phyloP scores from a whole-genome alignment of 176 grass and related monocot species.

The Oryza glaberrima region DNA sequence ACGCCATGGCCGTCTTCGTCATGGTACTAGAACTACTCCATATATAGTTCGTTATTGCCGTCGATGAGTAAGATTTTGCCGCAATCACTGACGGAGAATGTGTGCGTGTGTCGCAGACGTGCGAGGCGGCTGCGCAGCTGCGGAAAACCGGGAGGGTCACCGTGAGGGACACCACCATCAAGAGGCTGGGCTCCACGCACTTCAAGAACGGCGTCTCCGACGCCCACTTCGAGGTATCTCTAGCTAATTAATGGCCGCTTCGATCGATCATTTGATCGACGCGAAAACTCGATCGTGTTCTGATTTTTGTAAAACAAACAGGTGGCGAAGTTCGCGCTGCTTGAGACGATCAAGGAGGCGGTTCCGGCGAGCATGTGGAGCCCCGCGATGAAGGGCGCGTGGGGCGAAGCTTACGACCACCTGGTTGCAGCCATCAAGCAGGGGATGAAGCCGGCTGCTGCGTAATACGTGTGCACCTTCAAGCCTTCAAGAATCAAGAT shows the following conservation, averaged over 20 bases:
- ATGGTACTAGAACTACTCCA: constrained; percentile 46
- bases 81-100: not conserved
- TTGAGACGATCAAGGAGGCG: constrained; percentile 74
- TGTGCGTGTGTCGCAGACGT: constrained; percentile 53
- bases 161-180: constrained; percentile 82
- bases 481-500: not conserved
- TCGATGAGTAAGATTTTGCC: too few relatives aligned
- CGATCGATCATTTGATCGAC: not conserved
- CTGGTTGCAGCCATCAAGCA: constrained; percentile 74
- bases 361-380: constrained; percentile 75
- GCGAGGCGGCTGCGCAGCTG: constrained; percentile 80
- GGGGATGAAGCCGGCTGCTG: constrained; percentile 63
- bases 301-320: constrained; percentile 31
- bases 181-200: constrained; percentile 72
- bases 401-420: constrained; percentile 6
- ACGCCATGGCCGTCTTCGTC: constrained; percentile 87
- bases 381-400: constrained; percentile 61
- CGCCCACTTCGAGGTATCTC: constrained; percentile 70
- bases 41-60: not conserved
- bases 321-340: constrained; percentile 80
- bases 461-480: too few relatives aligned
- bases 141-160: constrained; percentile 83
- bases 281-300: not conserved
- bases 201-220: constrained; percentile 63
- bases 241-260: not conserved